Evolutionary conservation across 805 yeast species (phyloP).

Genomic region (Alloascoidea africana): DNA sequence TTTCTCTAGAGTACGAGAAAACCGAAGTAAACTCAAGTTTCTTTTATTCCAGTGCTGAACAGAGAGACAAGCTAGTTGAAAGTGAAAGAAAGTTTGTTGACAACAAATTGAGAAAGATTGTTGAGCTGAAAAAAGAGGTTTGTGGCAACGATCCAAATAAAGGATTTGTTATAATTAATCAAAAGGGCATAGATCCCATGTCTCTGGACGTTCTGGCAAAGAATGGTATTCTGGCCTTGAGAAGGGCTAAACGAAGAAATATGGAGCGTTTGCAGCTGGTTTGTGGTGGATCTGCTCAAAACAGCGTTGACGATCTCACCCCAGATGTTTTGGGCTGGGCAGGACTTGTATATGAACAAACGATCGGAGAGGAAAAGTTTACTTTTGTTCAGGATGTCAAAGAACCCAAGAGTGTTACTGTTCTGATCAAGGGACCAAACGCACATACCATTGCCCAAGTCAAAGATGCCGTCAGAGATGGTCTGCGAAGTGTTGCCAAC

Average conservation of each 20-base stretch:
- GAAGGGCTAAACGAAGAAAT: constrained; percentile 97
- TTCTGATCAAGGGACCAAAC: constrained; percentile 88
- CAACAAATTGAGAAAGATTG: constrained; percentile 78
- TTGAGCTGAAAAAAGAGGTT: constrained; percentile 85
- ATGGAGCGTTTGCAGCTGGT: constrained; percentile 96
- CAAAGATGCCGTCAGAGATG: constrained; percentile 95
- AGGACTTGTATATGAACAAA: constrained; percentile 82
- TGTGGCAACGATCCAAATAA: constrained; percentile 59
- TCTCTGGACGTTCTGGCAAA: constrained; percentile 88
- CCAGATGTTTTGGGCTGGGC: constrained; percentile 75
- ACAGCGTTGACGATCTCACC: constrained; percentile 84
- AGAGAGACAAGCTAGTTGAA: constrained; percentile 86
- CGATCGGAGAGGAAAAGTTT: constrained; percentile 94
- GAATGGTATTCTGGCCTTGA: constrained; percentile 81
- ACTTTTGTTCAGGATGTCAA: constrained; percentile 82
- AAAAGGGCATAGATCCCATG: constrained; percentile 98
- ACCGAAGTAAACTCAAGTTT: constrained; percentile 95
- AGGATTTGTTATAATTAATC: constrained; percentile 90
- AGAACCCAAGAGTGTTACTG: constrained; percentile 84
- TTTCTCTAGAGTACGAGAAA: constrained; percentile 91
- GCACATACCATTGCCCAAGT: constrained; percentile 81
- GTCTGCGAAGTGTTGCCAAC: constrained; percentile 87
- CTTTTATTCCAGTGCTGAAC: constrained; percentile 89
- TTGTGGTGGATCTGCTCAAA: constrained; percentile 96
- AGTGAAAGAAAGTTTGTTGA: constrained; percentile 91